Evolutionary conservation across 805 yeast genomes (phyloP).

Genomic region (Starmera amethionina): DNA sequence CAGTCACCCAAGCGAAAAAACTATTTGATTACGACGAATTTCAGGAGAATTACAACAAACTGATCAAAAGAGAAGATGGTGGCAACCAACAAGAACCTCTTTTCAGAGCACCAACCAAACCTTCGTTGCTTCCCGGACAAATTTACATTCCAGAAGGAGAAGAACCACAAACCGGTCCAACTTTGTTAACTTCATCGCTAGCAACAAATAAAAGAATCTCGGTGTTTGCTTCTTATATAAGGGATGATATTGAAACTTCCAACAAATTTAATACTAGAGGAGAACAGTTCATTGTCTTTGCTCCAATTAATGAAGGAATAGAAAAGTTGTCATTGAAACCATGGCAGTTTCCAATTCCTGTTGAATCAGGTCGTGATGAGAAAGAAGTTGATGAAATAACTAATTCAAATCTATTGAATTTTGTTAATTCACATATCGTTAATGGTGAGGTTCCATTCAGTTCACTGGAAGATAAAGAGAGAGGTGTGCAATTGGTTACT

Average conservation of each 20-base stretch:
- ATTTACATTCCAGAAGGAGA: slow-evolving; percentile 17
- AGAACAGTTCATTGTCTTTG: slow-evolving; percentile 43
- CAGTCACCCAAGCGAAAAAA: not conserved
- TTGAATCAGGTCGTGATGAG: slow-evolving; percentile 28
- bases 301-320: slow-evolving; percentile 63
- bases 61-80: not conserved
- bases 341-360: slow-evolving; percentile 66
- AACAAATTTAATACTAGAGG: slow-evolving; percentile 35
- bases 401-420: slow-evolving; percentile 41
- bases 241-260: slow-evolving; percentile 47
- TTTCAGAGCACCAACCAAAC: slow-evolving; percentile 10
- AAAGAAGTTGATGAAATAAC: slow-evolving; percentile 39
- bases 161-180: slow-evolving; percentile 19
- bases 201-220: slow-evolving; percentile 33
- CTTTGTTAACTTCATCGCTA: slow-evolving; percentile 20
- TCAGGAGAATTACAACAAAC: not conserved
- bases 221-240: slow-evolving; percentile 59
- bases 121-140: not conserved
- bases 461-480: slow-evolving; percentile 7
- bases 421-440: slow-evolving; percentile 56
- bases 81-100: slow-evolving; percentile 6
- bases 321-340: slow-evolving; percentile 47
- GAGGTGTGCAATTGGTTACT: slow-evolving; percentile 23
- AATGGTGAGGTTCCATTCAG: slow-evolving; percentile 17
- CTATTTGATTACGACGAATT: not conserved